These are phyloP conservation scores for Ailanthus altissimus DNA, from an alignment of 345 rosid species.

Conservation along the genomic window DNA sequence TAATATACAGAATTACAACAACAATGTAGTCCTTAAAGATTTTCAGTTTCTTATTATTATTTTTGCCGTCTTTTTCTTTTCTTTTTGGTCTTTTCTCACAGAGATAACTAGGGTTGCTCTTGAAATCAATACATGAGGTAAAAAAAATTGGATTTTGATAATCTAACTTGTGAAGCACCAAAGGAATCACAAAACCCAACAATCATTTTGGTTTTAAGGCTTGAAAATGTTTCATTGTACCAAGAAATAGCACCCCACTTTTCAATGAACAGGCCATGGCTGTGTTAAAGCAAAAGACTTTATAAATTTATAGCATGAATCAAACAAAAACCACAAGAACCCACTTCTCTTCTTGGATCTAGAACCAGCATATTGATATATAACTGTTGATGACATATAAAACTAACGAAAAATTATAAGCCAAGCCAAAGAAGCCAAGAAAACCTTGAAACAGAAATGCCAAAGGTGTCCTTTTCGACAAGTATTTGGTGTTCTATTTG, in stretches of 20 bases:
- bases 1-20: no score
- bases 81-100: no score
- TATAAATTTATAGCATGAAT: not conserved
- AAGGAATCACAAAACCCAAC: conserved; percentile 30
- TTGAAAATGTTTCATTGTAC: conserved; percentile 15
- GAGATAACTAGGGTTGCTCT: conserved; percentile 36
- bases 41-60: no score
- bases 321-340: conserved; percentile 1
- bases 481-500: not conserved
- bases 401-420: not conserved
- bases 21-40: no score
- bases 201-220: conserved; percentile 22
- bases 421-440: not conserved
- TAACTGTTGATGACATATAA: not conserved
- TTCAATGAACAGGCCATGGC: conserved; percentile 40
- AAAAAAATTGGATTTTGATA: conserved; percentile 34
- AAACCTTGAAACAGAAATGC: not conserved
- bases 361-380: not conserved
- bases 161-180: conserved; percentile 16
- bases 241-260: conserved; percentile 25
- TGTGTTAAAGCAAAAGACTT: not conserved
- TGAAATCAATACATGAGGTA: conserved; percentile 33
- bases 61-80: no score
- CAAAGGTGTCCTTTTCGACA: not conserved
- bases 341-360: conserved; percentile 13